Conservation (phyloP, 495 filamentous ascomycete genomes). For the Penicillium paxilli region DNA sequence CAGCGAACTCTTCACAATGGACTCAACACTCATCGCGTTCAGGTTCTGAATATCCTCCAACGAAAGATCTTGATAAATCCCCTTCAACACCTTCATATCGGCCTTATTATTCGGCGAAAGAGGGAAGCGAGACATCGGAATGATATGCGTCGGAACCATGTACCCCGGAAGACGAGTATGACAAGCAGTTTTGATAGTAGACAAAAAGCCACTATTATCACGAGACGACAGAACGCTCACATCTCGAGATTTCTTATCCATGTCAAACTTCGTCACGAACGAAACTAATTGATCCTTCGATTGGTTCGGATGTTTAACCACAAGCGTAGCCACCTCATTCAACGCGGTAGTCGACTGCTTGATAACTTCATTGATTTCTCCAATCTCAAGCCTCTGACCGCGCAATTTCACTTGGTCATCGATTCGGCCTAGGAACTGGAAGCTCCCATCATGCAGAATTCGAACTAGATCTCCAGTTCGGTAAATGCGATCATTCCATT, state of each 20-base stretch:
- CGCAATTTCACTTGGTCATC: constrained; percentile 82
- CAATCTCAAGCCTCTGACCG: constrained; percentile 74
- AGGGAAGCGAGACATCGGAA: constrained; percentile 44
- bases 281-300: constrained; percentile 43
- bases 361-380: constrained; percentile 66
- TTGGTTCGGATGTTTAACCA: constrained; percentile 45
- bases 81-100: constrained; percentile 45
- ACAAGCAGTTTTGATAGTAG: constrained; percentile 34
- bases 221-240: constrained; percentile 16
- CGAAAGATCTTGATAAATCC: constrained; percentile 57
- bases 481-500: constrained; percentile 41
- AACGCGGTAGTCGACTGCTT: constrained; percentile 32
- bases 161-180: constrained; percentile 48
- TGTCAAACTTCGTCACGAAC: constrained; percentile 26
- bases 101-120: constrained; percentile 48
- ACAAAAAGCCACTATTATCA: constrained; percentile 12
- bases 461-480: constrained; percentile 51
- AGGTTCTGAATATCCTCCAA: constrained; percentile 57
- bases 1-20: constrained; percentile 38
- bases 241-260: constrained; percentile 12
- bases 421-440: constrained; percentile 68
- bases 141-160: constrained; percentile 55
- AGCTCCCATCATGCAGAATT: constrained; percentile 44
- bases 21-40: constrained; percentile 30
- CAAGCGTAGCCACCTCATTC: constrained; percentile 40